Evolutionary conservation across 306 rosid species (phyloP), one percentile per base, ranked within the genome.

Genomic region (Trifolium fragiferum): DNA sequence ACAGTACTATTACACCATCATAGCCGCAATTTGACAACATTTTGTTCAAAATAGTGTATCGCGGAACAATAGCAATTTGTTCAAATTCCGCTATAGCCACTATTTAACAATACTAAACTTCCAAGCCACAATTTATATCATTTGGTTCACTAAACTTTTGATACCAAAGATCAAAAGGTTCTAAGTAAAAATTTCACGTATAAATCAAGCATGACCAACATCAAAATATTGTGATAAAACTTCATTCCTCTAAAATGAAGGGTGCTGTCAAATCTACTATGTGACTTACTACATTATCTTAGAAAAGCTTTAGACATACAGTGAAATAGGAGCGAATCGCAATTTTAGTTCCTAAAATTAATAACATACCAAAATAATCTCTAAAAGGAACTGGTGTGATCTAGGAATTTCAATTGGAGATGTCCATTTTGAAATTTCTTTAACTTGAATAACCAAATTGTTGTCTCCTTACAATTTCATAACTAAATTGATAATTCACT

Each of bases 101-200:
- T 37, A 37, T 37, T 37, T 37, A 7, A 37, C 40, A 37, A 37
- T 37, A 35, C 2, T 14, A 25, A 51, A 50, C 57, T 14, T 33
- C 40, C 53, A 78, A 30, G 32, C 40, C 51, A 64, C 16, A 54
- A 23, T 27, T 50, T 25, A 7, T 21, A 25, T 23, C 35, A 43
- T 20, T 57, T 10, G 63, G 63, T 58, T 62, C 70, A 49, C 38
- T 43, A 62, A 30, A 43, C 40, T 47, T 15, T 6, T 32, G 21
- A 33, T 20, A 32, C 46, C 72, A 23, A 25, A 4, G 10, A 9
- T 13, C 70, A 49, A 62, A 73, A 49, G 63, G 71, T 23, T 23
- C 16, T 18, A 47, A 47, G 25, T 14, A 4, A 67, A 21, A 43
- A 30, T 13, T 49, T 32, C 35, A 30, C 50, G 18, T 8, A 10